phyloP scores from a whole-genome alignment of 73 alveolate species.

The Tetrahymena malaccensis region DNA sequence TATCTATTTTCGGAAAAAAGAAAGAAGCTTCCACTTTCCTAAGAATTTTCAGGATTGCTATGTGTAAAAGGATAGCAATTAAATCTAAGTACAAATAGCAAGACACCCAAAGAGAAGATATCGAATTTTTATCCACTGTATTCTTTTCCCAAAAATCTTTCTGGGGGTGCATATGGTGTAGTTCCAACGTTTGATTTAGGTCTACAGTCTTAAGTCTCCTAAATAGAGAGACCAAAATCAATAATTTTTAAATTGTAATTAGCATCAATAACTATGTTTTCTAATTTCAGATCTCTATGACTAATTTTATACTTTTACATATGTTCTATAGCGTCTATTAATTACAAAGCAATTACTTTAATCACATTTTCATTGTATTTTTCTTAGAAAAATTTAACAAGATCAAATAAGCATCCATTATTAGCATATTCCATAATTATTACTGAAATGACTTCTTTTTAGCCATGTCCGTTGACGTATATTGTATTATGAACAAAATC shows the following conservation, averaged over 20 bases:
- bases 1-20: background rate
- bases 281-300: background rate
- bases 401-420: background rate
- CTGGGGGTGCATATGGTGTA: background rate
- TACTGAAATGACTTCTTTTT: background rate
- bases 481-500: background rate
- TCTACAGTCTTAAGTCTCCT: background rate
- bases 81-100: background rate
- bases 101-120: background rate
- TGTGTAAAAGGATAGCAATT: background rate
- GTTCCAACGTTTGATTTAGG: background rate
- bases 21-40: background rate
- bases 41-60: background rate
- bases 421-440: background rate
- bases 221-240: background rate
- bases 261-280: background rate
- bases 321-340: background rate
- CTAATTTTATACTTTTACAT: background rate
- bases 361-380: background rate
- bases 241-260: background rate
- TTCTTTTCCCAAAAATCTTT: background rate
- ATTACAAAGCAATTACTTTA: background rate
- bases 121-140: background rate
- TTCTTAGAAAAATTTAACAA: background rate
- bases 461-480: background rate